Evolutionary conservation across 1,284 basidiomycete species (phyloP).

Genomic region (Sporisorium graminicola): DNA sequence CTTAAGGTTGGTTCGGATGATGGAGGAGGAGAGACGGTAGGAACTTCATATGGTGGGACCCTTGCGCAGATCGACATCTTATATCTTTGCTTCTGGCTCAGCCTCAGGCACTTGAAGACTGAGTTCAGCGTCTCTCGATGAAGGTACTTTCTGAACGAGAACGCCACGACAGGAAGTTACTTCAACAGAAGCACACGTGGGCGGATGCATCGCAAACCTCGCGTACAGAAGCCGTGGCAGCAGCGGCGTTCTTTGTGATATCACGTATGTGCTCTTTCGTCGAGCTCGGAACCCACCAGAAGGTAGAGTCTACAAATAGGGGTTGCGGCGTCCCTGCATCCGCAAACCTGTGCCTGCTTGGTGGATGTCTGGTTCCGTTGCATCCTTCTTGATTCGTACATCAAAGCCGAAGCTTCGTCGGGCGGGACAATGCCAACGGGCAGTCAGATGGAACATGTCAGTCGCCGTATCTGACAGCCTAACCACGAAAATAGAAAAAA

Average conservation of each 20-base stretch:
- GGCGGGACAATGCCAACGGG: background rate
- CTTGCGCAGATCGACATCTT: background rate
- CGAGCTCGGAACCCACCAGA: background rate
- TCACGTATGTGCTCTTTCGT: background rate
- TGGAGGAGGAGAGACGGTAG: background rate
- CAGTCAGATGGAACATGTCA: constrained; percentile 21
- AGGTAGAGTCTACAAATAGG: constrained; percentile 17
- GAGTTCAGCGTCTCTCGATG: background rate
- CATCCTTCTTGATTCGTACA: constrained; percentile 8
- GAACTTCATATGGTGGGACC: background rate
- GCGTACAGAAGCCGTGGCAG: background rate
- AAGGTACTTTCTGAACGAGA: background rate
- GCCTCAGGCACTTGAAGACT: constrained; percentile 7
- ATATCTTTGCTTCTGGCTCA: constrained; percentile 2
- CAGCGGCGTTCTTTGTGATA: background rate
- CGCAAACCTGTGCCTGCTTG: background rate
- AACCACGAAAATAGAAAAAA: background rate
- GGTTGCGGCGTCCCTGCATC: background rate
- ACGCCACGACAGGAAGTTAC: constrained; percentile 13
- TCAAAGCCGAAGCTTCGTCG: background rate
- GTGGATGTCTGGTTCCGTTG: background rate
- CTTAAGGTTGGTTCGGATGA: background rate
- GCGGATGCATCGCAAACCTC: constrained; percentile 1
- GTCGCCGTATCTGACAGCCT: constrained; percentile 6
- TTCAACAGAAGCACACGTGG: constrained; percentile 24